Conservation (phyloP, 2,329 filamentous ascomycete species). For the Myriangium duriaei region DNA sequence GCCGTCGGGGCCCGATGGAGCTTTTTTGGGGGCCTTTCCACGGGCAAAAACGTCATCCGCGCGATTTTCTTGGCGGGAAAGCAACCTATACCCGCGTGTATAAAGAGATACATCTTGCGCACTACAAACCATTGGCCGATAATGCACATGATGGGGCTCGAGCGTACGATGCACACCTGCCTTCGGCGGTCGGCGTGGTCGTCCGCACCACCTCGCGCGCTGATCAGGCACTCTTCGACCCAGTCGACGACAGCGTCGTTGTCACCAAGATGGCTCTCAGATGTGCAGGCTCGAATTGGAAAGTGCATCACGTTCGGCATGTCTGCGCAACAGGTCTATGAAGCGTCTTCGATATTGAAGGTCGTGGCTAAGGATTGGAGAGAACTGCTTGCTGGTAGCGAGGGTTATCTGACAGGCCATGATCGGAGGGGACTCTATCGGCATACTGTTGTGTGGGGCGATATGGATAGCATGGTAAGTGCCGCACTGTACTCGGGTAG, state of each 20-base stretch:
- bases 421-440: slow-evolving; percentile 50
- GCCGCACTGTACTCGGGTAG: background rate
- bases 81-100: no score
- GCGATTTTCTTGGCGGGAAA: no score
- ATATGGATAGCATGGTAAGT: slow-evolving; percentile 56
- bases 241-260: slow-evolving; percentile 19
- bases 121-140: no score
- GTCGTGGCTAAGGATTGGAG: slow-evolving; percentile 56
- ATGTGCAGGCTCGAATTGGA: slow-evolving; percentile 54
- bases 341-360: slow-evolving; percentile 47
- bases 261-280: slow-evolving; percentile 55
- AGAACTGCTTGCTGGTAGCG: slow-evolving; percentile 56
- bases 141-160: no score
- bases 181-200: no score
- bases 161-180: no score
- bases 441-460: slow-evolving; percentile 67
- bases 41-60: no score
- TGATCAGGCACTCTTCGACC: no score
- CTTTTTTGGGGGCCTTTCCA: no score
- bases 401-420: slow-evolving; percentile 58
- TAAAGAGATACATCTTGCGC: no score
- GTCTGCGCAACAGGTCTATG: slow-evolving; percentile 41
- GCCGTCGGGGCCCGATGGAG: no score
- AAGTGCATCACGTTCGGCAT: slow-evolving; percentile 67
- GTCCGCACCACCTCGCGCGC: no score